phyloP scores from a whole-genome alignment of 106 monocot species.

The Dendrobium huoshanense region DNA sequence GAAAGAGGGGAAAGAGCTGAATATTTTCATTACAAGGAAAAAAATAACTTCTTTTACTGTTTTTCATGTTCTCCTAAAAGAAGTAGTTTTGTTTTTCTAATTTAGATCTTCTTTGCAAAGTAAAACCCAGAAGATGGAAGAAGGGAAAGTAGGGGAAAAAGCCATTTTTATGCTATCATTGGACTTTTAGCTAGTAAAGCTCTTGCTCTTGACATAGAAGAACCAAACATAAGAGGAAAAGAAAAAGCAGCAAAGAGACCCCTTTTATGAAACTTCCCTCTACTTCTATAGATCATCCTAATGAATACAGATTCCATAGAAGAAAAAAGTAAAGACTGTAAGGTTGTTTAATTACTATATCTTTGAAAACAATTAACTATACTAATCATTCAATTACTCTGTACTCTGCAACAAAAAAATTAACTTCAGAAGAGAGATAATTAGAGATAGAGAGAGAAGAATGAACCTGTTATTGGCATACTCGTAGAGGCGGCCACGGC shows the following conservation, averaged over 20 bases:
- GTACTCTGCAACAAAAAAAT: not conserved
- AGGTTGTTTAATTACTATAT: not conserved
- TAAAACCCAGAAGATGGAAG: not conserved
- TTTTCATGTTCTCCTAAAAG: not conserved
- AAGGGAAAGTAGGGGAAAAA: not conserved
- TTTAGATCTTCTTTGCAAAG: not conserved
- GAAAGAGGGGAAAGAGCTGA: not conserved
- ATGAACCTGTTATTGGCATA: constrained; percentile 13
- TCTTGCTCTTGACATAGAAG: not conserved
- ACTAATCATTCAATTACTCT: not conserved
- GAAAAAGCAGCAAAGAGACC: not conserved
- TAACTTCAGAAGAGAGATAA: not conserved
- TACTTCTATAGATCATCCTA: not conserved
- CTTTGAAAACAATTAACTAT: not conserved
- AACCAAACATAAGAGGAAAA: not conserved
- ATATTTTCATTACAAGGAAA: not conserved
- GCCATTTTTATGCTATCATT: not conserved
- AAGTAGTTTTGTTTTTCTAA: not conserved
- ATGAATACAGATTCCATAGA: not conserved
- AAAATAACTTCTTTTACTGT: not conserved
- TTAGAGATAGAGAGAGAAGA: not conserved
- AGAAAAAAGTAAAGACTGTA: not conserved
- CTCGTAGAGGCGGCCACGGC: constrained; percentile 15
- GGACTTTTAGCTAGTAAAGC: not conserved
- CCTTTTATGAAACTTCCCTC: constrained; percentile 2